Evolutionary conservation across 116 monocot genomes (phyloP), one percentile per base, ranked within the genome.

Genomic region (Iris pallida): DNA sequence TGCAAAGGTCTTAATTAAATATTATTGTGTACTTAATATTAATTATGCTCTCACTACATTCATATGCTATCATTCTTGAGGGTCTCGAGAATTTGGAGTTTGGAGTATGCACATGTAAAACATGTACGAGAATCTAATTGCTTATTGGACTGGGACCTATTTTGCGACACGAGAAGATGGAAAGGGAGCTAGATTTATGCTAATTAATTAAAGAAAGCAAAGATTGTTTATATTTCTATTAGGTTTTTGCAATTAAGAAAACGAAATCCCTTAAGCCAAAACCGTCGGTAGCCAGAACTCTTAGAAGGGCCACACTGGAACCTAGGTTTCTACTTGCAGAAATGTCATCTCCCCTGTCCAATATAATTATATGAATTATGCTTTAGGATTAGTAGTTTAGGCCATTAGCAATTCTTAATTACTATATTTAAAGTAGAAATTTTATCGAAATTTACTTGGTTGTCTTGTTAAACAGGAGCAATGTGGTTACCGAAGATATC

Each of bases 401-500:
- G 53, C 53, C 53, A 13, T 12, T 15, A 13, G 11, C 11, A 13
- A 12, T 53, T 53, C 15, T 53, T 53, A 57, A 57, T 57, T 7
- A 16, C 7, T 64, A 18, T 63, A 48, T 20, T 49, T 10, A 12
- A 45, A 43, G 7, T 16, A 41, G 43, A 42, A 68, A 30, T 42
- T 42, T 53, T 4, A 5, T 5, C 19, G 20, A 20, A 58, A 18
- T 58, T 7, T 58, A 19, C 3, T 58, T 58, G n/a, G n/a, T n/a
- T n/a, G 58, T 73, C 20, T 45, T 30, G 30, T 30, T 30, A 30
- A 30, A 20, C 69, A 88, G 83, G 81, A 81, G 88, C 71, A 88
- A 90, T 67, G 79, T 83, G 20, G 82, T 83, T n/a, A 80, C 83
- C 16, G 80, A 86, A 77, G 83, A 86, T 66, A 53, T 86, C 10